phyloP scores from a whole-genome alignment of 2,329 filamentous ascomycete species.

The Penicillium sp. region DNA sequence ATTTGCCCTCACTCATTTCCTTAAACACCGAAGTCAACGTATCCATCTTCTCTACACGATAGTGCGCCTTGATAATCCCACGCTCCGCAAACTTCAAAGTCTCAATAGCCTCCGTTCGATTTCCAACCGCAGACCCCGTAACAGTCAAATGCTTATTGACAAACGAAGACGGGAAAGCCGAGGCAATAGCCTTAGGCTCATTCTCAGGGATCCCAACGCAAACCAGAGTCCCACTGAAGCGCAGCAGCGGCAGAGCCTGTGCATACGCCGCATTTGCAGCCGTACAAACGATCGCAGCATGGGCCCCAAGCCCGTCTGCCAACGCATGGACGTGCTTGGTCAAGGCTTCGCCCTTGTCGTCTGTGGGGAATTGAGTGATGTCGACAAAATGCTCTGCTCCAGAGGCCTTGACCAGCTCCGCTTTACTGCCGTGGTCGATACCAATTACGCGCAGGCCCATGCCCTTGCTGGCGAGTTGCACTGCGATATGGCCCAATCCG shows the following conservation, averaged over 20 bases:
- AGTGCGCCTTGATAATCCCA: constrained; percentile 44
- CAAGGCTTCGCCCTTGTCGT: constrained; percentile 47
- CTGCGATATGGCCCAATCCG: constrained; percentile 60
- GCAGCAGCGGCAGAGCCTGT: constrained; percentile 46
- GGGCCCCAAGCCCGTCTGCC: constrained; percentile 46
- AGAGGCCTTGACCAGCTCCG: constrained; percentile 52
- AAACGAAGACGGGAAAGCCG: constrained; percentile 40
- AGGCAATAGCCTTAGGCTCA: constrained; percentile 42
- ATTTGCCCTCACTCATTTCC: constrained; percentile 41
- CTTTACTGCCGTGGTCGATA: constrained; percentile 60
- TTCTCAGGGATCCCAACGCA: constrained; percentile 50
- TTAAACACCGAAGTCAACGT: constrained; percentile 44
- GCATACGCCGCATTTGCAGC: constrained; percentile 47
- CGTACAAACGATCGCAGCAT: constrained; percentile 55
- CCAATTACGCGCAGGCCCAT: constrained; percentile 62
- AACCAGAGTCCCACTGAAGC: constrained; percentile 48
- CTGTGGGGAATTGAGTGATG: constrained; percentile 48
- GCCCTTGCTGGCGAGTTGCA: constrained; percentile 56
- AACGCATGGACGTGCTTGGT: constrained; percentile 52
- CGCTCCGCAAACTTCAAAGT: constrained; percentile 45
- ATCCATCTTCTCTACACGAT: constrained; percentile 45
- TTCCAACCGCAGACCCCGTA: constrained; percentile 48
- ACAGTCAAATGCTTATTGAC: constrained; percentile 43
- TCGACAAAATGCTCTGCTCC: constrained; percentile 64
- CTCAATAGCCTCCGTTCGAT: constrained; percentile 47